Base-by-base conservation (phyloP, 768 basidiomycete species). In the Scleroderma bovista region DNA sequence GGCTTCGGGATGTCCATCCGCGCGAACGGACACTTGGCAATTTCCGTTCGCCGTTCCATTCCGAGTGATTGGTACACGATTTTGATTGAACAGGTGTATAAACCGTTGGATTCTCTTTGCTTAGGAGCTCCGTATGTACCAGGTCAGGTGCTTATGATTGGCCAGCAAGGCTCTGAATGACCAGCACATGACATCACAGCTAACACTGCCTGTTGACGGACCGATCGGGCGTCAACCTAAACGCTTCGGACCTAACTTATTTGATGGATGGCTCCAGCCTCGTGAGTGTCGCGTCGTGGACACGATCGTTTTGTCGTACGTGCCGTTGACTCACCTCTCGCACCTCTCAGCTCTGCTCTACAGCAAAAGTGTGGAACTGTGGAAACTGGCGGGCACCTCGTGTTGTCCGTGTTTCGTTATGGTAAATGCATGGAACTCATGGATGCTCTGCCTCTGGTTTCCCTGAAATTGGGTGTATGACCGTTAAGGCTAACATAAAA, bases 361-460 rank as follows among this genome's bases (percentile, higher is more conserved):
- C 44, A 44, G 44, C 44, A 44, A 29, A 32, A n/a, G 15, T 26
- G 29, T 8, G 29, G 22, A 26, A 26, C n/a, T 32, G 44, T 44
- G 44, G 44, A 44, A 31, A 31, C 16, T 31, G 44, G 44, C 44
- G 44, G n/a, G n/a, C 20, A 31, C 26, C 44, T 44, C 44, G 15
- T 44, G 44, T 44, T 44, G 15, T 24, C 29, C 26, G 44, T 44
- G 44, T 44, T 44, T 15, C 44, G 26, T 40, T 17, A 22, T 20
- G 39, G 11, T 10, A 15, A n/a, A 5, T 17, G 31, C 44, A 12
- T 31, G n/a, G 23, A 31, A 44, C 44, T 65, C 63, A 55, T 64
- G 55, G 51, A 47, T 64, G 54, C 63, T 63, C 57, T 65, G 56
- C 63, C 60, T 52, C 59, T 61, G 57, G 61, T 65, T 64, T 63